Percentiles rank a stretch among this genome's conserved stretches.
phyloP scores from a whole-genome alignment of 2,329 filamentous ascomycete genomes.

The Sporothrix pallida region DNA sequence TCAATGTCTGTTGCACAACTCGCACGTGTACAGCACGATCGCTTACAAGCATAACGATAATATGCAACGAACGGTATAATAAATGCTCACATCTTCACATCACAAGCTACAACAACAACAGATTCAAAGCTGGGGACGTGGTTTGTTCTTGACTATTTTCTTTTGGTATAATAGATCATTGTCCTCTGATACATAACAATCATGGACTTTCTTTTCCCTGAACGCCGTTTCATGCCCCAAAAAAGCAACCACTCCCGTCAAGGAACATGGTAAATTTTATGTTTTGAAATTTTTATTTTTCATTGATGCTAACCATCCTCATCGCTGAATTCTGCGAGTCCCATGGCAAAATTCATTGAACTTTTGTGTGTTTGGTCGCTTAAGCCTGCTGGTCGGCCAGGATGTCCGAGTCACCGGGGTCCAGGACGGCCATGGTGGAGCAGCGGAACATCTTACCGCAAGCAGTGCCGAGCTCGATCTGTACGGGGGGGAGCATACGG shows the following conservation, averaged over 20 bases:
- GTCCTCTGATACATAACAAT: slow-evolving; percentile 33
- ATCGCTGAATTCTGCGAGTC: slow-evolving; percentile 16
- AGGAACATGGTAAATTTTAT: slow-evolving; percentile 17
- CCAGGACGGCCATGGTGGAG: slow-evolving; percentile 95
- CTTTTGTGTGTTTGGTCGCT: slow-evolving; percentile 36
- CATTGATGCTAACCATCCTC: slow-evolving; percentile 19
- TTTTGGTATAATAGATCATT: slow-evolving; percentile 34
- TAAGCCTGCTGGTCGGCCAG: slow-evolving; percentile 76
- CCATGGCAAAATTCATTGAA: background rate
- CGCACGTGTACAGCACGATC: background rate
- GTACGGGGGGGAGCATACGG: slow-evolving; percentile 47
- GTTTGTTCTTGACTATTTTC: slow-evolving; percentile 34
- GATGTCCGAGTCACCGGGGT: slow-evolving; percentile 99
- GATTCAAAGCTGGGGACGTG: slow-evolving; percentile 21
- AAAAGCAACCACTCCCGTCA: slow-evolving; percentile 27
- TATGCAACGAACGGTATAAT: background rate
- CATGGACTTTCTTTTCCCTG: slow-evolving; percentile 39
- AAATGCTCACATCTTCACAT: background rate
- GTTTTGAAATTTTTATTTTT: slow-evolving; percentile 25
- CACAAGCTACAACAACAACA: background rate
- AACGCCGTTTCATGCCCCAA: slow-evolving; percentile 50
- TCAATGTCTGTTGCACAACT: background rate
- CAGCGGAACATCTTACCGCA: slow-evolving; percentile 98
- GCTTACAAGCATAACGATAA: background rate
- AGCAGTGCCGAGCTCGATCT: slow-evolving; percentile 98